Percentiles rank a stretch among this genome's conserved stretches.
Conservation (phyloP, 2,329 filamentous ascomycete genomes). For the Cladophialophora bantiana region DNA sequence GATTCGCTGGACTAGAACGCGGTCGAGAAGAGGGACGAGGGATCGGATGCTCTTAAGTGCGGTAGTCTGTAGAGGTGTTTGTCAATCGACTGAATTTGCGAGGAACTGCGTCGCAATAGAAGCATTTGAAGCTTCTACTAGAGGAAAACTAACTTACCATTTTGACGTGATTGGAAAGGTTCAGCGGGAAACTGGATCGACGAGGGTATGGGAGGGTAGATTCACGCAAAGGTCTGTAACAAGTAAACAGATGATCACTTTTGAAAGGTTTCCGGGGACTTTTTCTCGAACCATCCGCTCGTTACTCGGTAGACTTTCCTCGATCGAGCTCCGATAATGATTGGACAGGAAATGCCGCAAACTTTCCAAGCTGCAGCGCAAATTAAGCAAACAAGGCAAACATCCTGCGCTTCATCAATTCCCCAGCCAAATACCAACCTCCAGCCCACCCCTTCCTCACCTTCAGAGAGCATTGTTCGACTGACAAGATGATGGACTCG, state of each 20-base stretch:
- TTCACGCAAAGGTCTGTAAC: neutral
- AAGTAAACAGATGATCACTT: conserved; percentile 33
- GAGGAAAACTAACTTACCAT: conserved; percentile 29
- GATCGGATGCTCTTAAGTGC: conserved; percentile 94
- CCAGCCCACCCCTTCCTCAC: neutral
- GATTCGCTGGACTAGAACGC: conserved; percentile 95
- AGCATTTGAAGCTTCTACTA: neutral
- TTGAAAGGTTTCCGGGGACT: conserved; percentile 19
- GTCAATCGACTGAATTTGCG: neutral
- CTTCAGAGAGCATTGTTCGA: neutral
- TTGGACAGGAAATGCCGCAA: conserved; percentile 20
- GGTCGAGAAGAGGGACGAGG: conserved; percentile 94
- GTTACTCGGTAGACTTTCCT: conserved; percentile 32
- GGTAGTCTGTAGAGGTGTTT: conserved; percentile 32
- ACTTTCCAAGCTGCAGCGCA: conserved; percentile 13
- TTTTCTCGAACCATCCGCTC: conserved; percentile 38
- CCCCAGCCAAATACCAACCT: conserved; percentile 9
- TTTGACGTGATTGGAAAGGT: conserved; percentile 8
- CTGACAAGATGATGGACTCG: conserved; percentile 37
- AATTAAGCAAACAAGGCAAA: conserved; percentile 27
- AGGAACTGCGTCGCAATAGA: neutral
- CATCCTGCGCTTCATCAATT: conserved; percentile 15
- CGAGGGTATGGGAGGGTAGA: neutral
- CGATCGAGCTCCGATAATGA: conserved; percentile 15
- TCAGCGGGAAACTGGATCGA: neutral